phyloP scores from a whole-genome alignment of 2,329 filamentous ascomycete genomes.

The Aspergillus intermedius region DNA sequence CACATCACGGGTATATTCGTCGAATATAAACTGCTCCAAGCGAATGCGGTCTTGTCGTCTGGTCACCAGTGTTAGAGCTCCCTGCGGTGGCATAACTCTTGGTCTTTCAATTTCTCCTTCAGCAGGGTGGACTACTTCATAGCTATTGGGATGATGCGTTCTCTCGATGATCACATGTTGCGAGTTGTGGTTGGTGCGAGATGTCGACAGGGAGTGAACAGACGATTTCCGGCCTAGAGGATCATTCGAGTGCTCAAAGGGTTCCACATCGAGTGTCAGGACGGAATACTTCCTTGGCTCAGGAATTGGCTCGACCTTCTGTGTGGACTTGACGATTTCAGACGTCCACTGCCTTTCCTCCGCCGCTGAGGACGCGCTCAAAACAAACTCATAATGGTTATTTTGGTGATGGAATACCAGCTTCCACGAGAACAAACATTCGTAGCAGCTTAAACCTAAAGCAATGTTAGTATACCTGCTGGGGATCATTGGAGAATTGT shows the following conservation, averaged over 20 bases:
- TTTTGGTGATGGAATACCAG: conserved; percentile 71
- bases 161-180: conserved; percentile 82
- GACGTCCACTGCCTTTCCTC: conserved; percentile 77
- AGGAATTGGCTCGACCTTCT: conserved; percentile 46
- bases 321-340: conserved; percentile 53
- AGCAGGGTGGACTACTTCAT: conserved; percentile 40
- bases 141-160: conserved; percentile 62
- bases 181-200: conserved; percentile 60
- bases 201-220: conserved; percentile 69
- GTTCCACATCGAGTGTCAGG: conserved; percentile 64
- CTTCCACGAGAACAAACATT: conserved; percentile 86
- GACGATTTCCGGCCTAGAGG: conserved; percentile 54
- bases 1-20: conserved; percentile 77
- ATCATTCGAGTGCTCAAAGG: conserved; percentile 68
- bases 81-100: conserved; percentile 67
- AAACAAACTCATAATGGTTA: conserved; percentile 73
- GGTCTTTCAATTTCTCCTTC: conserved; percentile 64
- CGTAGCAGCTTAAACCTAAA: conserved; percentile 77
- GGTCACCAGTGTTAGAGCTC: conserved; percentile 65
- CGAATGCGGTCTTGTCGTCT: conserved; percentile 68
- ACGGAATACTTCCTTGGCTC: conserved; percentile 23
- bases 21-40: conserved; percentile 65
- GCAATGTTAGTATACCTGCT: neutral
- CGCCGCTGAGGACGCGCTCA: conserved; percentile 74
- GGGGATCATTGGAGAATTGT: conserved; percentile 10